Evolutionary conservation across 176 grass and related monocot species (phyloP), one percentile per base, ranked within the genome.

Genomic region (Lolium multiflorum): DNA sequence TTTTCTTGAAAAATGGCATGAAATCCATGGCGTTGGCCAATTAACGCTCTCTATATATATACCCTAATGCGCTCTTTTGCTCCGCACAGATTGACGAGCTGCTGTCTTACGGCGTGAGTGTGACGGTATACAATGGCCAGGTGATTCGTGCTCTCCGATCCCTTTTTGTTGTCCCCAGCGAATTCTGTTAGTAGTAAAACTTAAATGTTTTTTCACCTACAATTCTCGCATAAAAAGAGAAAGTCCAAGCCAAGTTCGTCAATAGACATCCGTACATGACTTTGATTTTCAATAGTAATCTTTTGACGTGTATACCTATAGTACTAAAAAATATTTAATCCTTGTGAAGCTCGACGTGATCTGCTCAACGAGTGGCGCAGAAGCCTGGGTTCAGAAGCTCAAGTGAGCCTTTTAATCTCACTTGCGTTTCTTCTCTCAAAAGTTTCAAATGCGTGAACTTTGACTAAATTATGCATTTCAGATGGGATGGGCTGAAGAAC

Each of bases 331-430:
- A 11, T 20, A 52, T 24, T 20, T 50, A 21, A 17, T 82, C 57
- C 31, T 65, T 22, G 17, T 82, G n/a, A 75, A 95, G 93, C 82
- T 95, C 59, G 93, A 95, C 77, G 39, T 92, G 28, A 90, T 95
- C 16, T 95, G 93, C 74, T 79, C 93, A 37, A 90, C 93, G 11
- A 92, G 86, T 28, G 93, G 93, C 21, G 80, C 86, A n/a, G 85
- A 92, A 81, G 88, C 88, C 81, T 95, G 93, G 93, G 85, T 95
- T 79, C 81, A 92, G 22, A 95, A 92, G 60, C 93, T 95, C 20
- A 92, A 90, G 93, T 92, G 39, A 92, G 90, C 11, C 43, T 28
- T 10, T 54, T 51, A 35, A 9, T 62, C 15, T 12, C 43, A 3
- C 13, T 9, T 17, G 18, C 15, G 2, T 20, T 31, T 84, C 18